Conservation (phyloP, 495 filamentous ascomycete species). For the Hyaloscypha hepaticicola region DNA sequence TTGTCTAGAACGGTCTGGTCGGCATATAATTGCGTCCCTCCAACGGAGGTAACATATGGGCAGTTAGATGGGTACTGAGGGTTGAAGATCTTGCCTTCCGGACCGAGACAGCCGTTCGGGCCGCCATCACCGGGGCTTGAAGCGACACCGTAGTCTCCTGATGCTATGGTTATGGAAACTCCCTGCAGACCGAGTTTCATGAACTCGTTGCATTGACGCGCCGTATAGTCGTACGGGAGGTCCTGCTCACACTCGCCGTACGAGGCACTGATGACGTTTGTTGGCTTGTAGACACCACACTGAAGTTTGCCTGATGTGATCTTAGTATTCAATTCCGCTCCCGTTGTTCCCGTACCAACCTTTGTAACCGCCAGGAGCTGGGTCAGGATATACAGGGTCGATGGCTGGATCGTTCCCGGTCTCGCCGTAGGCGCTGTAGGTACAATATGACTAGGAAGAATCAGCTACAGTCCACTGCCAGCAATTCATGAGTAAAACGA, state of each 20-base stretch:
- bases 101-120: slow-evolving; percentile 20
- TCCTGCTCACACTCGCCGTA: slow-evolving; percentile 55
- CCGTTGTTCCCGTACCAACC: slow-evolving; percentile 38
- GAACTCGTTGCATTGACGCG: slow-evolving; percentile 57
- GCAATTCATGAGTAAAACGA: neutral
- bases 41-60: slow-evolving; percentile 43
- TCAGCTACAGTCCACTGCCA: slow-evolving; percentile 26
- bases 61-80: slow-evolving; percentile 40
- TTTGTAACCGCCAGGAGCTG: slow-evolving; percentile 34
- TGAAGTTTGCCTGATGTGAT: slow-evolving; percentile 15
- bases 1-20: slow-evolving; percentile 27
- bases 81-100: slow-evolving; percentile 33
- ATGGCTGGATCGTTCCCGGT: slow-evolving; percentile 44
- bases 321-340: slow-evolving; percentile 40
- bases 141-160: slow-evolving; percentile 42
- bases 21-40: slow-evolving; percentile 33
- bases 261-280: slow-evolving; percentile 60
- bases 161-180: slow-evolving; percentile 36
- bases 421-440: slow-evolving; percentile 38
- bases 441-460: slow-evolving; percentile 52
- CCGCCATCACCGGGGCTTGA: slow-evolving; percentile 15
- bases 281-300: slow-evolving; percentile 60
- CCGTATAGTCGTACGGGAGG: slow-evolving; percentile 52
- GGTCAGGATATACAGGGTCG: slow-evolving; percentile 57
- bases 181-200: slow-evolving; percentile 45